Evolutionary conservation across 352 stramenopile species (phyloP), one percentile per base, ranked within the genome.

Genomic region (Paralagenidium karlingii): DNA sequence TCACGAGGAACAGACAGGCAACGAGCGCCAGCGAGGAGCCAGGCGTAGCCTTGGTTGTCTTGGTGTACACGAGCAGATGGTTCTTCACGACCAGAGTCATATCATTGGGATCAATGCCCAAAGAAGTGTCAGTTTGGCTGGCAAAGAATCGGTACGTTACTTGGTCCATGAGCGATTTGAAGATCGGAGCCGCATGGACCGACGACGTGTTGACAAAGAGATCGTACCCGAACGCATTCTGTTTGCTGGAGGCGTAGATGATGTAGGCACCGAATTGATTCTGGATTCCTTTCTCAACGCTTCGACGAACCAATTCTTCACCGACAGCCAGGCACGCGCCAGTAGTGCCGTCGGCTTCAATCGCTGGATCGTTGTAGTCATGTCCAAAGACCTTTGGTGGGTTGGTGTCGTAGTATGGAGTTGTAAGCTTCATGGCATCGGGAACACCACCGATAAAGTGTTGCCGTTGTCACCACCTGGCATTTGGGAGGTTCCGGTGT

Each of bases 1-100:
- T 73, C n/a, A 82, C 61, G 25, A 94, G 63, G 53, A 91, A 84
- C 2, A 93, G 43, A 34, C 61, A 74, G 13, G 75, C 60, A 12
- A 62, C 57, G 37, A 94, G 61, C 0, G 56, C 49, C 10, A 62
- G 10, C 10, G 44, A 55, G 1, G 41, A 41, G 1, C 25, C 38
- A 9, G 60, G 44, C 8, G 63, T 25, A 1, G 54, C 40, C 11
- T 38, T 32, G 5, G 44, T 61, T 4, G 20, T 19, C n/a, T 32
- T 38, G 19, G 44, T 55, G 11, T 52, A 24, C 19, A 44, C 43
- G 30, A 57, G 43, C 22, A 44, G 49, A 29, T 57, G 37, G 15
- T 24, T 28, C 16, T 42, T 36, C 7, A 36, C 30, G 19, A 21
- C 3, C 3, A 36, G 30, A 21, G 30, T 7, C 30, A 36, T 40